Evolutionary conservation across 148 eudicot genomes (phyloP).

Genomic region (Nyssa sinensis): DNA sequence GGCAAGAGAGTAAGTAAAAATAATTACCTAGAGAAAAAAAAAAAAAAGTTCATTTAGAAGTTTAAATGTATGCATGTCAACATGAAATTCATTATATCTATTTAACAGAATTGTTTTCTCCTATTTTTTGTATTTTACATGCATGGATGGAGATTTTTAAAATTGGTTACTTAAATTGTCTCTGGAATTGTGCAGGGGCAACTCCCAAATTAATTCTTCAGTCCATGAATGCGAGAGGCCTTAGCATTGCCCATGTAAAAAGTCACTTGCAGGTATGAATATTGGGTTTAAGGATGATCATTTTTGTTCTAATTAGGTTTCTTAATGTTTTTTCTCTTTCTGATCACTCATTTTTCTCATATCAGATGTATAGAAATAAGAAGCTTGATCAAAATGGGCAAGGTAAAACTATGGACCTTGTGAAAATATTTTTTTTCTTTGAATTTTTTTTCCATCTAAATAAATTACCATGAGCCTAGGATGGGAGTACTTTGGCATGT

Average conservation of each 20-base stretch:
- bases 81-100: no score
- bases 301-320: background rate
- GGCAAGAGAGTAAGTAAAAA: constrained; percentile 33
- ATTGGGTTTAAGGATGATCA: background rate
- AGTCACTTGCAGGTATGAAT: constrained; percentile 71
- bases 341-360: background rate
- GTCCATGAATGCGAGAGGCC: constrained; percentile 55
- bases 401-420: no score
- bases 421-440: no score
- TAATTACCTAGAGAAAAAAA: no score
- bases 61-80: background rate
- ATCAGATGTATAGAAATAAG: constrained; percentile 57
- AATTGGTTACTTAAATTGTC: no score
- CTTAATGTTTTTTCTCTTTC: background rate
- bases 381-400: constrained; percentile 47
- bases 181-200: constrained; percentile 35
- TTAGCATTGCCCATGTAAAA: constrained; percentile 57
- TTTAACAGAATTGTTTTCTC: no score
- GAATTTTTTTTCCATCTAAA: no score
- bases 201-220: constrained; percentile 58
- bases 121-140: no score
- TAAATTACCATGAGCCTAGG: no score
- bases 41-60: constrained; percentile 2
- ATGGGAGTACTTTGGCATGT: no score
- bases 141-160: no score